Percentiles rank a stretch among this genome's conserved stretches.
phyloP scores from a whole-genome alignment of 257 asterid genomes.

The Capsicum chinense region DNA sequence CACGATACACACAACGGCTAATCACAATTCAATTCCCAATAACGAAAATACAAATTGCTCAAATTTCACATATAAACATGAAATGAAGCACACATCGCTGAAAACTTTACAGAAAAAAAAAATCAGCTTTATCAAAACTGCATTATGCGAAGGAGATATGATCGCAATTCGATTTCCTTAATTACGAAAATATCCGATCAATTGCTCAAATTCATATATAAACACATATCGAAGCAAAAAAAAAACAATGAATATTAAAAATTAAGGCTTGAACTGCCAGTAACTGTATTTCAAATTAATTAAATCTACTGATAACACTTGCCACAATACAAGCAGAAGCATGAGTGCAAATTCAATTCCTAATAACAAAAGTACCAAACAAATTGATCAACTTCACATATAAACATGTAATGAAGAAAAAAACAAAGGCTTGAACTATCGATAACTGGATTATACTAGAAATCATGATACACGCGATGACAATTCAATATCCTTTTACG shows the following conservation, averaged over 20 bases:
- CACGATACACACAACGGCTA: not conserved
- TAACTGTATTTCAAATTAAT: not conserved
- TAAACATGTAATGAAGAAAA: not conserved
- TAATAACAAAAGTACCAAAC: not conserved
- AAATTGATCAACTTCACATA: not conserved
- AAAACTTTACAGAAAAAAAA: not conserved
- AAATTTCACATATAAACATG: not conserved
- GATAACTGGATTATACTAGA: not conserved
- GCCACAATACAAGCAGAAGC: no score
- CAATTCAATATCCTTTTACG: not conserved
- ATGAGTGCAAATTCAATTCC: no score
- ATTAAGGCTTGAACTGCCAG: not conserved
- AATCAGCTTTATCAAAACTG: not conserved
- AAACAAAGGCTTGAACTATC: not conserved
- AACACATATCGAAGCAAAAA: not conserved
- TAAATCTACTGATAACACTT: no score
- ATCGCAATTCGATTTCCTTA: not conserved
- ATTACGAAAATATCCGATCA: not conserved
- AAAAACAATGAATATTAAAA: no score
- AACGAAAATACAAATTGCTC: not conserved
- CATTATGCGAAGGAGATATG: not conserved
- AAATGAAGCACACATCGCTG: not conserved
- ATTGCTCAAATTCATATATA: conserved; percentile 2
- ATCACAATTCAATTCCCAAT: not conserved
- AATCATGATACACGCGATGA: not conserved